Evolutionary conservation across 768 basidiomycete species (phyloP).

Genomic region (Gymnopilus dilepis): DNA sequence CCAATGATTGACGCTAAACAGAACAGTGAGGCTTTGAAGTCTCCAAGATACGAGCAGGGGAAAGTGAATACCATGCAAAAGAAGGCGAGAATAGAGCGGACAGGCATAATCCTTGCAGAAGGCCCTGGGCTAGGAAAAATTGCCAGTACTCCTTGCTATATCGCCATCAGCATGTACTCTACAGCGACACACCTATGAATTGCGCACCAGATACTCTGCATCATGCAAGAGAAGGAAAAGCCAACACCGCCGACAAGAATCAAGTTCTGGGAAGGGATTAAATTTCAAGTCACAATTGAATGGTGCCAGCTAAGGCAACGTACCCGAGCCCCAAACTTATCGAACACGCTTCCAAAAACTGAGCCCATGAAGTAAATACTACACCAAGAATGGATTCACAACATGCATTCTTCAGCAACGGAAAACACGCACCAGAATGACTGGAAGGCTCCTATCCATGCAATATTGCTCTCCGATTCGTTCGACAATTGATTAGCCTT

Average conservation of each 20-base stretch:
- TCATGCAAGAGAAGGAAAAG: too few species aligned
- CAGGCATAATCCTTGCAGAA: conserved; percentile 50
- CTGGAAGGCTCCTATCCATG: conserved; percentile 34
- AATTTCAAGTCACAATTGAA: not conserved
- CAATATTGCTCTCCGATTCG: conserved; percentile 27
- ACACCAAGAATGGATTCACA: not conserved
- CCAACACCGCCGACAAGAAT: too few species aligned
- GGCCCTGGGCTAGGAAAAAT: conserved; percentile 58
- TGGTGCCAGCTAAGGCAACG: not conserved
- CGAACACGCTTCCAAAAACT: conserved; percentile 22
- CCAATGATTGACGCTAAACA: conserved; percentile 22
- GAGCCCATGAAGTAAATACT: conserved; percentile 26
- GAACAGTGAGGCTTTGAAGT: not conserved
- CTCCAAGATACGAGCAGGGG: too few species aligned
- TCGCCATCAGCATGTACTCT: not conserved
- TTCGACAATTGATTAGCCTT: conserved; percentile 23
- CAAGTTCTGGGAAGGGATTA: too few species aligned
- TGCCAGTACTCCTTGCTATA: conserved; percentile 51
- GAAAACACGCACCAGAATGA: conserved; percentile 18
- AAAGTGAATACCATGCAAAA: conserved; percentile 16
- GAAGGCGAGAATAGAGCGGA: conserved; percentile 24
- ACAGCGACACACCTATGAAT: too few species aligned
- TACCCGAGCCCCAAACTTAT: conserved; percentile 22
- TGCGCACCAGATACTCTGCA: too few species aligned
- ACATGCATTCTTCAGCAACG: not conserved